Evolutionary conservation across 805 yeast genomes (phyloP), one percentile per base, ranked within the genome.

Genomic region (Jamesozyma spencerorum): DNA sequence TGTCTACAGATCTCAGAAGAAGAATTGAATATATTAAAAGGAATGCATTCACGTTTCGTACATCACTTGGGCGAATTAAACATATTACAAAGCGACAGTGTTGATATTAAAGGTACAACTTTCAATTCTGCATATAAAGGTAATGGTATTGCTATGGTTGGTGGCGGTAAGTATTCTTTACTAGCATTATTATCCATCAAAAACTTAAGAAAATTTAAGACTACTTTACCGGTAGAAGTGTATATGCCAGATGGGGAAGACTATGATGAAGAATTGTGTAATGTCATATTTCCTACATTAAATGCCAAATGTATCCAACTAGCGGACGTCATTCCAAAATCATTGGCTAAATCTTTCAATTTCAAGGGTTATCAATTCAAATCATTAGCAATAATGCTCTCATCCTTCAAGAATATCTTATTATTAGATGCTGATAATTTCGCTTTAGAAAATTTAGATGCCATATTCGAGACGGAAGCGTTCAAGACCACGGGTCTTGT

Each of bases 201-300:
- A 46, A 60, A 67, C 36, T 50, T 86, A 38, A 66, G 95, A 52
- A 74, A 77, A 31, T 65, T 72, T 6, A 87, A 90, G 2, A 76
- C 83, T 2, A 69, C 68, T 12, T 60, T 81, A 29, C 95, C 96
- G 0, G 77, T 87, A 15, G 96, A 87, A 65, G 82, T 87, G 8
- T 71, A 85, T 48, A 75, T 87, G 47, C 94, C 94, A 7, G 71
- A 70, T 17, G 72, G 72, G 26, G 92, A 83, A 53, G 83, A 76
- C 52, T 92, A 85, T 53, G 70, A 75, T 30, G 67, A 73, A 26
- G 82, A 79, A 42, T 69, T 79, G 39, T 86, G 95, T 62, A 76
- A 74, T 18, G 62, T 64, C 7, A 66, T 81, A 2, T 66, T 85
- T 49, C 92, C 94, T 0, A 50, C 56, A 18, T 60, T 79, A n/a